Evolutionary conservation across 139 green algal species (phyloP), one percentile per base, ranked within the genome.

Genomic region (Volvox reticuliferus): DNA sequence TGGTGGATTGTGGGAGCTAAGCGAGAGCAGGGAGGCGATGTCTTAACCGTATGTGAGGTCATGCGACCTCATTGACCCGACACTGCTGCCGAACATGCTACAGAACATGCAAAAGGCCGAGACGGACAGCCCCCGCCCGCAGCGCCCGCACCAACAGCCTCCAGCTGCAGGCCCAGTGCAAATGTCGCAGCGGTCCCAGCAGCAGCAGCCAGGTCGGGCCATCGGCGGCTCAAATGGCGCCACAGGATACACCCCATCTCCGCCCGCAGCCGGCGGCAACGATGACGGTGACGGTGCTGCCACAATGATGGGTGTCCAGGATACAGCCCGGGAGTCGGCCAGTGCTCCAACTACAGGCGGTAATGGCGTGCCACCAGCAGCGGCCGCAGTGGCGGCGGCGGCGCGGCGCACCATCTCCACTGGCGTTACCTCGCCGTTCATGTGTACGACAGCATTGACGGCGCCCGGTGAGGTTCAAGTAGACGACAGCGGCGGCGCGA

Each of bases 91-190:
- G 73, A n/a, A 24, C 28, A n/a, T 79, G 1, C 26, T 79, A n/a
- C 81, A 87, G 81, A 63, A 21, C 81, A 87, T 87, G 81, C 61
- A 63, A 55, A 19, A 20, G 30, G 81, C 32, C 24, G 81, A 87
- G 81, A 21, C 30, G 81, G 81, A 87, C 17, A 61, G n/a, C 30
- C 61, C 61, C 20, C 36, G 33, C 28, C 28, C 24, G 65, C 82
- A 26, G 82, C 33, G 55, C n/a, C 63, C 50, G n/a, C 55, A 69
- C 62, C 35, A 13, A 24, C 20, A 24, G 55, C 33, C 28, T 35
- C 44, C 5, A 88, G 82, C 82, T 26, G 30, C 20, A 50, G 19
- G 12, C 21, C 24, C 65, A 16, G 65, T 22, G 55, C 28, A 35
- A 26, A 65, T 33, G 62, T 21, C 63, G 32, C 63, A 78, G n/a